Evolutionary conservation across 1,284 basidiomycete species (phyloP), one percentile per base, ranked within the genome.

Genomic region (Boletus albobrunnescens): DNA sequence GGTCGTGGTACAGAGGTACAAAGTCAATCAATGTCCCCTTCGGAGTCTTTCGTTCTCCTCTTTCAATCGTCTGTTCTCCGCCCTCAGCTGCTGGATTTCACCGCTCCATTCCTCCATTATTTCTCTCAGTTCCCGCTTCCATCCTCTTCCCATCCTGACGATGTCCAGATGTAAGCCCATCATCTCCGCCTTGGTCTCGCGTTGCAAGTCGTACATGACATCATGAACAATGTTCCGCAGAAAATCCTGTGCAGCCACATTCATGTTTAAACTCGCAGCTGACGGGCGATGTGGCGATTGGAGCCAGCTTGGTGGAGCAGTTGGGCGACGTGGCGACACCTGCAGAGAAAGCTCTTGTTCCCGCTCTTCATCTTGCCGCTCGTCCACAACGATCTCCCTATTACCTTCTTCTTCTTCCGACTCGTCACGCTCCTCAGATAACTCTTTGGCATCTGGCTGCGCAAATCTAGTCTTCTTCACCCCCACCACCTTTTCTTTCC

Each of bases 161-260:
- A 88, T 58, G 59, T 88, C 85, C 52, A 88, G 58, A 63, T 88
- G 86, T 50, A 88, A 63, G 6, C 82, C 82, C 58, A 76, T 73
- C 74, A 87, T 78, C 69, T 86, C 81, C 23, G 75, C 70, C 56
- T 76, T 75, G 24, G 78, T 79, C 63, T 87, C 83, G 53, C 74
- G 71, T 57, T 81, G 81, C 58, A 79, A 84, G 55, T 87, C 85
- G 53, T 74, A 77, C 77, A 87, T 78, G 46, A 79, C 81, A 50
- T 87, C 84, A 37, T 75, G 73, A 47, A 87, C 74, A 45, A 87
- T 76, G 26, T 71, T 72, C 42, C 78, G 76, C 50, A 87, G 61
- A 30, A 87, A 70, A 37, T 83, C 79, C 46, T 85, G 81, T 26
- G 82, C 78, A 10, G 27, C 62, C 54, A 6, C 55, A 54, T 47